Conservation (phyloP, 148 eudicot species). For the Silene conica region DNA sequence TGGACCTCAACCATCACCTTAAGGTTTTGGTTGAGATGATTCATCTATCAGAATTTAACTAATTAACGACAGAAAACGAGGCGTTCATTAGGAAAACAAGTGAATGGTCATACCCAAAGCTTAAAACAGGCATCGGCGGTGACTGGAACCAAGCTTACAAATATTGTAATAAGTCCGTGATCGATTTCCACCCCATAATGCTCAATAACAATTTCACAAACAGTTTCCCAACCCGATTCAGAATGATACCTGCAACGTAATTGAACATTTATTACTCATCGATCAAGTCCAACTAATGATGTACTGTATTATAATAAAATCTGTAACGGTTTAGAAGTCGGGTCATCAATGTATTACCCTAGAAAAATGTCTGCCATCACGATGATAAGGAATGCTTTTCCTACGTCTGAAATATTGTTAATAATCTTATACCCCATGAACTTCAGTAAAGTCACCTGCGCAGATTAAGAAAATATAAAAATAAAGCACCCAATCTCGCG, state of each 20-base stretch:
- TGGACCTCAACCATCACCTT: no score
- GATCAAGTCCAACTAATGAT: neutral
- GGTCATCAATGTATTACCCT: constrained; percentile 51
- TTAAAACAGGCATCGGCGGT: constrained; percentile 83
- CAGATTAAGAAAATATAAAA: neutral
- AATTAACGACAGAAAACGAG: no score
- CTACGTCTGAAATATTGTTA: constrained; percentile 85
- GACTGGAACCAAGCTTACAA: constrained; percentile 81
- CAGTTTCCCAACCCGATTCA: constrained; percentile 95
- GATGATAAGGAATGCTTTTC: constrained; percentile 90
- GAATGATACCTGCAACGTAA: constrained; percentile 75
- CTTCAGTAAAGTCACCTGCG: constrained; percentile 94
- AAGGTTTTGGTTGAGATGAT: no score
- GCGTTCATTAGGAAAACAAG: no score
- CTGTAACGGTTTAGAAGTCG: neutral
- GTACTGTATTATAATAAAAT: neutral
- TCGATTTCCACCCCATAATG: constrained; percentile 90
- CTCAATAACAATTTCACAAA: constrained; percentile 70
- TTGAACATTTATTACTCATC: neutral
- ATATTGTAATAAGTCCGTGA: constrained; percentile 64
- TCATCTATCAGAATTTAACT: no score
- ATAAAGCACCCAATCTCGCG: neutral
- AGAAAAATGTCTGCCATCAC: constrained; percentile 83
- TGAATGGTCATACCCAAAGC: constrained; percentile 83
- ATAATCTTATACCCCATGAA: constrained; percentile 90